Conservation (phyloP, 805 yeast species). For the Cyberlindnera maclurae region DNA sequence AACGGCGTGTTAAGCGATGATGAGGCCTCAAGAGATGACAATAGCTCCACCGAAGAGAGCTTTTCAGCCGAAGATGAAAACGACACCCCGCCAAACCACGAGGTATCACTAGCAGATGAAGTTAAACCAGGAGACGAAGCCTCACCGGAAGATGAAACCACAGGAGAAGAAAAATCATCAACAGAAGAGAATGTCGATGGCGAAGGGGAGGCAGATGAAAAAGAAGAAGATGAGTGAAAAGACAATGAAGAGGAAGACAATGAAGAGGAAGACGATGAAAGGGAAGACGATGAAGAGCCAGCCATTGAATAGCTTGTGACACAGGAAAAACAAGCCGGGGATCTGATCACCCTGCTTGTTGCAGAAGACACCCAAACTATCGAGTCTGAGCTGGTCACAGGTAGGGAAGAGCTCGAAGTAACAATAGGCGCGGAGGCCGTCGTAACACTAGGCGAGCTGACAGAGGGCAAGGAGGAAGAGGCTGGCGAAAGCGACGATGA, state of each 20-base stretch:
- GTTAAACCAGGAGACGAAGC: background rate
- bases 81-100: too few relatives aligned
- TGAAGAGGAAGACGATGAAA: constrained; percentile 1
- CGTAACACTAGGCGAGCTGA: background rate
- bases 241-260: background rate
- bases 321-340: constrained; percentile 1
- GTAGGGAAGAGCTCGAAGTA: background rate
- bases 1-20: background rate
- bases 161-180: background rate
- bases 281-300: constrained; percentile 2
- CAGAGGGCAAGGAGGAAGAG: background rate
- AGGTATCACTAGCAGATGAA: background rate
- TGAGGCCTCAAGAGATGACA: too few relatives aligned
- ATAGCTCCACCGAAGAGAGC: too few relatives aligned
- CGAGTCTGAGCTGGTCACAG: background rate
- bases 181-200: constrained; percentile 2
- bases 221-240: background rate
- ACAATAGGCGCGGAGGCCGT: background rate
- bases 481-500: background rate
- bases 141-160: background rate
- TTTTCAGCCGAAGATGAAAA: too few relatives aligned
- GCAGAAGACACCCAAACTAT: background rate
- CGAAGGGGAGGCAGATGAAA: constrained; percentile 1
- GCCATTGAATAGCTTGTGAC: background rate
- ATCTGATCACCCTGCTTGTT: background rate